A percentile compares a stretch with the other conserved stretches of the same genome.
Conservation (phyloP, 2,329 filamentous ascomycete genomes). For the Clonostachys chloroleuca region DNA sequence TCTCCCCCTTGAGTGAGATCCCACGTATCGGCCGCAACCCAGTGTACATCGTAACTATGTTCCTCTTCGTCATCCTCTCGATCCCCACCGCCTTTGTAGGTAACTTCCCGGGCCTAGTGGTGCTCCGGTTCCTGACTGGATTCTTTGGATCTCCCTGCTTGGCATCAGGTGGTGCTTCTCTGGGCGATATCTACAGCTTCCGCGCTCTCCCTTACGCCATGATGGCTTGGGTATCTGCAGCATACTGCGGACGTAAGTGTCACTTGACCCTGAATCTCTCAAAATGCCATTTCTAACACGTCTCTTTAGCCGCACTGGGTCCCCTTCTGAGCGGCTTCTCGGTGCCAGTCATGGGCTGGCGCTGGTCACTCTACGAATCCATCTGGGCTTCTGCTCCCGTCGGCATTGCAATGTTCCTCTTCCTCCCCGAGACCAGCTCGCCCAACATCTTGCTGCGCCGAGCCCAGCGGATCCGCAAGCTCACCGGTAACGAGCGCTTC, state of each 20-base stretch:
- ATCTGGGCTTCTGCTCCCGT: constrained; percentile 56
- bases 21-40: constrained; percentile 63
- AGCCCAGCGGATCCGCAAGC: constrained; percentile 54
- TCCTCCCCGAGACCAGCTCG: constrained; percentile 60
- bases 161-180: constrained; percentile 50
- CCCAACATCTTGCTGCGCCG: constrained; percentile 58
- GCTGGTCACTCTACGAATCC: constrained; percentile 62
- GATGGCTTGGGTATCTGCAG: constrained; percentile 52
- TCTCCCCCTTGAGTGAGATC: constrained; percentile 63
- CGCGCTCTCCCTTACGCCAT: constrained; percentile 54
- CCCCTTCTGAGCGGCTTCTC: constrained; percentile 58
- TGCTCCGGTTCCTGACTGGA: constrained; percentile 59
- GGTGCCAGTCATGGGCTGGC: constrained; percentile 52
- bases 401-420: constrained; percentile 55
- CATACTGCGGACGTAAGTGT: constrained; percentile 38
- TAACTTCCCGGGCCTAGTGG: constrained; percentile 60
- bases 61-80: constrained; percentile 62
- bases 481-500: constrained; percentile 52
- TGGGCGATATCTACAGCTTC: constrained; percentile 49
- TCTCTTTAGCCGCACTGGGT: constrained; percentile 44
- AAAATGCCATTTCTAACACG: constrained; percentile 19
- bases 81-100: constrained; percentile 59
- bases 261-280: constrained; percentile 19
- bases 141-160: constrained; percentile 64
- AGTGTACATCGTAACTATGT: constrained; percentile 64